Evolutionary conservation across 129 eudicot genomes (phyloP).

Genomic region (Rutidosis leptorrhynchoides): DNA sequence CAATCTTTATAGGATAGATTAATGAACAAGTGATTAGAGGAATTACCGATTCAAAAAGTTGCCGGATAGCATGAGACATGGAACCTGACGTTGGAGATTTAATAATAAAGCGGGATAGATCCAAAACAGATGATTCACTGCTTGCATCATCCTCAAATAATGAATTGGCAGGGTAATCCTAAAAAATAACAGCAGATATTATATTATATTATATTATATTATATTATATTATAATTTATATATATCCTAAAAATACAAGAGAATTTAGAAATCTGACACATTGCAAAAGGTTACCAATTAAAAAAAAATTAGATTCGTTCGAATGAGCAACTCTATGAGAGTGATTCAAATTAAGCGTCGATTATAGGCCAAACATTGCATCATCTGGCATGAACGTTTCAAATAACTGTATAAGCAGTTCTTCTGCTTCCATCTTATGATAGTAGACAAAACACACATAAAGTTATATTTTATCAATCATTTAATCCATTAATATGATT

Average conservation of each 20-base stretch:
- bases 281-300: slow-evolving; percentile 53
- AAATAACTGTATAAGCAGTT: slow-evolving; percentile 53
- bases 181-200: slow-evolving; percentile 23
- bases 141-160: slow-evolving; percentile 67
- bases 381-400: slow-evolving; percentile 83
- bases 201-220: background rate
- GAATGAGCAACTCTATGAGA: slow-evolving; percentile 49
- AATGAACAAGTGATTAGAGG: background rate
- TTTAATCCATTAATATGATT: background rate
- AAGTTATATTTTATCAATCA: background rate
- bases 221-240: background rate
- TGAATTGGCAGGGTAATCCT: slow-evolving; percentile 67
- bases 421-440: slow-evolving; percentile 62
- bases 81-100: slow-evolving; percentile 63
- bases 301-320: slow-evolving; percentile 67
- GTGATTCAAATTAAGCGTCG: slow-evolving; percentile 56
- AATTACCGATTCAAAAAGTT: slow-evolving; percentile 83
- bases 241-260: background rate
- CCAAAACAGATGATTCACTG: slow-evolving; percentile 70
- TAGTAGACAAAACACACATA: slow-evolving; percentile 7
- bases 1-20: slow-evolving; percentile 10
- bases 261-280: background rate
- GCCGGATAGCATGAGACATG: slow-evolving; percentile 76
- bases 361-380: slow-evolving; percentile 65
- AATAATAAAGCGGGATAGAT: slow-evolving; percentile 57